These are phyloP conservation scores for Ajuga reptans DNA, from an alignment of 305 asterid genomes.

Conservation along the genomic window DNA sequence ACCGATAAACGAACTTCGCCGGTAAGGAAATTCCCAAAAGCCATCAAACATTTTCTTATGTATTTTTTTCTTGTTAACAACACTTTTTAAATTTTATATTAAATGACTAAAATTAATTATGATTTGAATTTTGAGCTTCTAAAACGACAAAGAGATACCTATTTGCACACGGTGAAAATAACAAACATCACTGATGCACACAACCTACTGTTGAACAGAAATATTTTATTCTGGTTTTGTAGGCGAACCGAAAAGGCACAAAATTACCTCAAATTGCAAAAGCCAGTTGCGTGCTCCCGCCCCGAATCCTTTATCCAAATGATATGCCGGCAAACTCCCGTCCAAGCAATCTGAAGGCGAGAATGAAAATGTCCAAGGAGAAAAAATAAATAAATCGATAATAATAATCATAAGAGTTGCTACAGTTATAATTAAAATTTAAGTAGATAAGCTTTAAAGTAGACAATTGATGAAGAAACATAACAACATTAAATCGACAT, in stretches of 20 bases:
- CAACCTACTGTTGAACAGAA: not conserved
- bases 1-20: not conserved
- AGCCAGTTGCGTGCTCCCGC: slow-evolving; percentile 84
- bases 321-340: slow-evolving; percentile 90
- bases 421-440: not conserved
- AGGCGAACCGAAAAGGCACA: slow-evolving; percentile 13
- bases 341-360: slow-evolving; percentile 64
- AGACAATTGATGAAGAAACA: not conserved
- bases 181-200: no score
- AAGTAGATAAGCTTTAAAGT: not conserved
- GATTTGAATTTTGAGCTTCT: no score
- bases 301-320: slow-evolving; percentile 75
- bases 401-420: not conserved
- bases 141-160: no score
- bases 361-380: not conserved
- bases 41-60: no score
- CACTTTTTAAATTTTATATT: no score
- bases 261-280: slow-evolving; percentile 83
- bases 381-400: not conserved
- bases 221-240: not conserved
- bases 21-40: no score
- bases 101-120: no score
- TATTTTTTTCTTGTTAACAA: no score
- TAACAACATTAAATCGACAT: not conserved
- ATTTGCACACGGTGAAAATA: no score